Evolutionary conservation across 2,329 filamentous ascomycete genomes (phyloP).

Genomic region (Trichoderma simmonsii): DNA sequence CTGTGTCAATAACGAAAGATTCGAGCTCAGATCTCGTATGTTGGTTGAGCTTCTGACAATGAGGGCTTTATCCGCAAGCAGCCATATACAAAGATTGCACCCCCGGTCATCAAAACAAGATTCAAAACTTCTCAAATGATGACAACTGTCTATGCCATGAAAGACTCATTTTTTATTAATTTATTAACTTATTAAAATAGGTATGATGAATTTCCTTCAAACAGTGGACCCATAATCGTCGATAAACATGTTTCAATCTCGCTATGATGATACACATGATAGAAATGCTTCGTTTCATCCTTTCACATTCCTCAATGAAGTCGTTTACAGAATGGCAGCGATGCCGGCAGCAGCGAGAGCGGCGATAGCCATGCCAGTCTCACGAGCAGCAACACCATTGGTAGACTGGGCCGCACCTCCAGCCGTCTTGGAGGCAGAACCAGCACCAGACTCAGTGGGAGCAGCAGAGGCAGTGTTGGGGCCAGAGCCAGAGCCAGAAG

Average conservation of each 20-base stretch:
- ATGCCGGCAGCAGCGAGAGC: conserved; percentile 32
- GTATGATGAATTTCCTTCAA: not conserved
- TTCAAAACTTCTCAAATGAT: not conserved
- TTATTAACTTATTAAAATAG: not conserved
- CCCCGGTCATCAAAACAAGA: no score
- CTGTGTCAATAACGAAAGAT: no score
- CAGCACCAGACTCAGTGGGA: not conserved
- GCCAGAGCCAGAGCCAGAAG: conserved; percentile 10
- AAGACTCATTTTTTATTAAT: not conserved
- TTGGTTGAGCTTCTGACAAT: no score
- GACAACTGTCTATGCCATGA: not conserved
- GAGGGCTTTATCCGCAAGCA: no score
- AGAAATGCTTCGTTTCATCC: not conserved
- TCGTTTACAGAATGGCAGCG: conserved; percentile 30
- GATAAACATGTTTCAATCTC: not conserved
- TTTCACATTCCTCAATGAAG: not conserved
- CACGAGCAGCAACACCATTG: conserved; percentile 22
- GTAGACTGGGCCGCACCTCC: not conserved
- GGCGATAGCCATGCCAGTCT: conserved; percentile 30
- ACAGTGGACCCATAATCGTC: not conserved
- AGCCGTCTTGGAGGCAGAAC: not conserved
- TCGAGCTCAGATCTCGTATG: no score
- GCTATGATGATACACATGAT: not conserved
- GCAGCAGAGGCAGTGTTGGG: conserved; percentile 1
- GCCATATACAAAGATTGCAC: no score